Percentiles rank a stretch among this genome's conserved stretches.
Evolutionary conservation across 2,329 filamentous ascomycete species (phyloP).

Genomic region (Cercospora sp.): DNA sequence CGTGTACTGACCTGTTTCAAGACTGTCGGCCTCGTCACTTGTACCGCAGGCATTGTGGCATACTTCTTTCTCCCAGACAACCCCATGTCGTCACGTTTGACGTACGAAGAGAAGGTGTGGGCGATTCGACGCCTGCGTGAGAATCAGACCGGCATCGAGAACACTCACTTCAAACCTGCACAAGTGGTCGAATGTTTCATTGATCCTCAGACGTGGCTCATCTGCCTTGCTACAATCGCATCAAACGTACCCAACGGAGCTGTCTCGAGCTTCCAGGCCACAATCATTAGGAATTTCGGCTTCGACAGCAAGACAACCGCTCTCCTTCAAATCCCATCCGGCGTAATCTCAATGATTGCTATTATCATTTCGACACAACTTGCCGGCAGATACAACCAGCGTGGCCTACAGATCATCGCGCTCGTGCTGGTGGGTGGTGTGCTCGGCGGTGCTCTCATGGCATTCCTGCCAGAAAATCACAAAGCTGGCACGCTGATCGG

Average conservation of each 20-base stretch:
- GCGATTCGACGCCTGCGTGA: conserved; percentile 46
- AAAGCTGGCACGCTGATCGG: conserved; percentile 46
- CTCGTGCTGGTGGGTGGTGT: conserved; percentile 34
- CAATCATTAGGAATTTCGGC: conserved; percentile 37
- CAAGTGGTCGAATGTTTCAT: conserved; percentile 50
- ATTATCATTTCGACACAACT: conserved; percentile 34
- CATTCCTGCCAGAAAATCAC: conserved; percentile 41
- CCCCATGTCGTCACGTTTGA: conserved; percentile 34
- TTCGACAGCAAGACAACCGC: conserved; percentile 35
- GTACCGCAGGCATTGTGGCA: conserved; percentile 40
- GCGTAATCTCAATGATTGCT: conserved; percentile 52
- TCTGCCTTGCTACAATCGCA: conserved; percentile 41
- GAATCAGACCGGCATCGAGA: conserved; percentile 54
- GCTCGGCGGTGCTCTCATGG: conserved; percentile 36
- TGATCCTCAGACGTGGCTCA: conserved; percentile 49
- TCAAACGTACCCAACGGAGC: conserved; percentile 45
- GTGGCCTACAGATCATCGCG: conserved; percentile 33
- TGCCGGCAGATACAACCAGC: conserved; percentile 34
- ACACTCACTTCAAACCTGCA: conserved; percentile 50
- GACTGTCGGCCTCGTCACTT: conserved; percentile 46
- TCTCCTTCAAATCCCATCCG: conserved; percentile 56
- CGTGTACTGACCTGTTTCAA: not conserved
- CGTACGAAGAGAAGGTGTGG: conserved; percentile 35
- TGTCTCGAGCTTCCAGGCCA: conserved; percentile 41
- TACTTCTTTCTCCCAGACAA: conserved; percentile 36